Base-by-base conservation (phyloP, 2,329 filamentous ascomycete genomes). In the Penicillium sp. region DNA sequence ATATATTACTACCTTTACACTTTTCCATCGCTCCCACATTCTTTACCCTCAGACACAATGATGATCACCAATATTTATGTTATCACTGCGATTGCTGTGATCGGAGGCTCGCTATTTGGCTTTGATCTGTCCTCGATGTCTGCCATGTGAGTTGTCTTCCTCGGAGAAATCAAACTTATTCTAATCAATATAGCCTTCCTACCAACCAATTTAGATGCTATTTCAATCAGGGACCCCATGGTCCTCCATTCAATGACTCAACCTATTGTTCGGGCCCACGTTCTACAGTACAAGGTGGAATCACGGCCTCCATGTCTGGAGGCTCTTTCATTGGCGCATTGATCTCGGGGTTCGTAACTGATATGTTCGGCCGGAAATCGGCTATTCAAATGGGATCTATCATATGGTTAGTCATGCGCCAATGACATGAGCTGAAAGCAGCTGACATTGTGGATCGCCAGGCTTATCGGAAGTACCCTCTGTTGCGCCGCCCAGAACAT, bases 111-210 rank as follows among this genome's bases (percentile, higher is more conserved):
- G 17, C 76, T 91, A 18, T 91, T 91, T 65, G 89, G 89, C 60
- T 91, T 91, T 68, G 89, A 91, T 72, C 89, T 91, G 63, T 84
- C 82, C 49, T 88, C 85, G 33, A 90, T 91, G 87, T 85, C 83
- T 29, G 84, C 82, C 37, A 83, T 85, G 60, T 63, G 40, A 44
- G 58, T 40, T 1, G 21, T 32, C 18, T 7, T 7, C n/a, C n/a
- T n/a, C n/a, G n/a, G n/a, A n/a, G n/a, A n/a, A n/a, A n/a, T n/a
- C n/a, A n/a, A n/a, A n/a, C n/a, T n/a, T n/a, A n/a, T n/a, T n/a
- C 7, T 18, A 50, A 33, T 15, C 17, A 8, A 20, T 4, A 40
- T 13, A 9, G 3, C 26, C 50, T 43, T 37, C 49, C 33, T 46
- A 88, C 85, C 0, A 71, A 84, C 49, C 81, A 85, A 40, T 91